phyloP scores from a whole-genome alignment of 257 asterid genomes.

The Nicotiana tomentosiformis region DNA sequence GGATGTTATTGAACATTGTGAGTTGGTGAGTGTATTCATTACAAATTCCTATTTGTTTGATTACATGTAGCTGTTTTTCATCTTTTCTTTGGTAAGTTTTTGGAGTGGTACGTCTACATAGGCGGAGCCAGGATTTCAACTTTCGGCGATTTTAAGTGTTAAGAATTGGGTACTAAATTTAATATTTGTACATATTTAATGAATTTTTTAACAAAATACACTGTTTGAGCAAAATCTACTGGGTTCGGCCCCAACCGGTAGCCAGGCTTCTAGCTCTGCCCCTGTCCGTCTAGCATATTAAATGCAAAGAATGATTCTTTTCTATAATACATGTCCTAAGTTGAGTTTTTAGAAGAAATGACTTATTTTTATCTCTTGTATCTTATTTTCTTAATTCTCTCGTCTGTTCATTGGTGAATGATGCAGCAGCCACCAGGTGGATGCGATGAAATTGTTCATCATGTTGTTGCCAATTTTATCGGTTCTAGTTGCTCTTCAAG shows the following conservation, averaged over 20 bases:
- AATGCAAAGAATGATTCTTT: background rate
- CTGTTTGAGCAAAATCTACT: no score
- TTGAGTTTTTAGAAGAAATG: background rate
- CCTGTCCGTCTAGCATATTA: background rate
- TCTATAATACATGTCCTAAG: background rate
- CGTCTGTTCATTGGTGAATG: background rate
- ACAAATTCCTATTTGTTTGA: background rate
- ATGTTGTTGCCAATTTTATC: slow-evolving; percentile 37
- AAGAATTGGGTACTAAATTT: no score
- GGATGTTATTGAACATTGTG: background rate
- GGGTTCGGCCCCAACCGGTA: no score
- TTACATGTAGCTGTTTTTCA: no score
- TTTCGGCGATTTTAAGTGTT: no score
- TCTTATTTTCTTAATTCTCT: background rate
- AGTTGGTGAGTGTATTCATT: background rate
- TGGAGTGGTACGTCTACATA: background rate
- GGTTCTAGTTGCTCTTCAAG: slow-evolving; percentile 36
- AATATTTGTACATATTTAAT: no score
- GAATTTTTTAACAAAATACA: no score
- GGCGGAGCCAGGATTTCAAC: no score
- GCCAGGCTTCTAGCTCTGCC: no score
- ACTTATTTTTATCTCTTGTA: background rate
- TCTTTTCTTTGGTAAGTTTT: background rate
- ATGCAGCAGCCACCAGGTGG: slow-evolving; percentile 16
- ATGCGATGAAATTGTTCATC: slow-evolving; percentile 35